Evolutionary conservation across 805 yeast species (phyloP).

Genomic region (Diddensiella santjacobensis): DNA sequence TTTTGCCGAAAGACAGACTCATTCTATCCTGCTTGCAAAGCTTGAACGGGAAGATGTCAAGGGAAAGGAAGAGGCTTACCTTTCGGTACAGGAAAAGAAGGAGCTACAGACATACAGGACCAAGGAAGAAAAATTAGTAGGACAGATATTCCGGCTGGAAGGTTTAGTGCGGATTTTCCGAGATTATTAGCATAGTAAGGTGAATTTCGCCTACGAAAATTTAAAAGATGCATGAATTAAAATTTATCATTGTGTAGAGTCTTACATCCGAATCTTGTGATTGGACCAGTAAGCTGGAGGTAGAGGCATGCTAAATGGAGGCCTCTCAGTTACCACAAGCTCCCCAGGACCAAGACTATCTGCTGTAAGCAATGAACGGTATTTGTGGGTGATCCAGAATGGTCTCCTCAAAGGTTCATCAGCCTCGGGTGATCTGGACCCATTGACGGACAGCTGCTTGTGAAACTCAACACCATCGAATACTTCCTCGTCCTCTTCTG

Average conservation of each 20-base stretch:
- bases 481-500: slow-evolving; percentile 7
- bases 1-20: slow-evolving; percentile 46
- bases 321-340: slow-evolving; percentile 73
- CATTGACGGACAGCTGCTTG: not conserved
- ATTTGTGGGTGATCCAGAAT: slow-evolving; percentile 74
- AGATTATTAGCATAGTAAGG: slow-evolving; percentile 30
- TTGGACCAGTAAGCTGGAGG: slow-evolving; percentile 38
- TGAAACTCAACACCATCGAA: slow-evolving; percentile 9
- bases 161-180: slow-evolving; percentile 37
- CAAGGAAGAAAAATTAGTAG: slow-evolving; percentile 33
- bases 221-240: not conserved
- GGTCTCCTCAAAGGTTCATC: slow-evolving; percentile 33
- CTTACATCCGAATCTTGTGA: slow-evolving; percentile 20
- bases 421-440: slow-evolving; percentile 15
- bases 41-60: slow-evolving; percentile 87
- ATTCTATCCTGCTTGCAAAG: slow-evolving; percentile 68
- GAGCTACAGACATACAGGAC: slow-evolving; percentile 54
- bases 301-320: slow-evolving; percentile 46
- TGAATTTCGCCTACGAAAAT: not conserved
- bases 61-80: slow-evolving; percentile 70
- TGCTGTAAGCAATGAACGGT: slow-evolving; percentile 65
- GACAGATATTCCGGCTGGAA: slow-evolving; percentile 34
- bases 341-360: slow-evolving; percentile 53
- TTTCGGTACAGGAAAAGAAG: slow-evolving; percentile 69
- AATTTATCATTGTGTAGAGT: not conserved